phyloP scores from a whole-genome alignment of 345 rosid genomes.

The Schrenkiella parvula region DNA sequence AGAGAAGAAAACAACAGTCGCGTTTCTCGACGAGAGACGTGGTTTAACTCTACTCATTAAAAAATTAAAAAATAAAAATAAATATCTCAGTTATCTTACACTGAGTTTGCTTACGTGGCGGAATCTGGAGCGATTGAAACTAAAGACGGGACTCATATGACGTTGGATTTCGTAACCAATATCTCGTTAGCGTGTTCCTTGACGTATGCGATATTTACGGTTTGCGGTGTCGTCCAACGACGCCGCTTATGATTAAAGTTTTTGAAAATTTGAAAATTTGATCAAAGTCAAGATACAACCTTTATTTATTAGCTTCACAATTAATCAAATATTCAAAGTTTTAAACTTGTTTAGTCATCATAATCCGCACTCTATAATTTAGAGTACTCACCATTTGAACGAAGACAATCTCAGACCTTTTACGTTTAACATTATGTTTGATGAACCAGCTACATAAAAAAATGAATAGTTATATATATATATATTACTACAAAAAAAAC shows the following conservation, averaged over 20 bases:
- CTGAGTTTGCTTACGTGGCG: neutral
- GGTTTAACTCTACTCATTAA: conserved; percentile 21
- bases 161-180: neutral
- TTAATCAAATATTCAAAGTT: too few relatives aligned
- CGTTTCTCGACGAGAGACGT: conserved; percentile 9
- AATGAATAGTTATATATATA: too few relatives aligned
- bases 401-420: too few relatives aligned
- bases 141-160: neutral
- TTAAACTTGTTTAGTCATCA: too few relatives aligned
- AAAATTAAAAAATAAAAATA: neutral
- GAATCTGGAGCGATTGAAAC: neutral
- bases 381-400: too few relatives aligned
- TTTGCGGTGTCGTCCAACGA: neutral
- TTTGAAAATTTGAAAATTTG: neutral
- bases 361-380: too few relatives aligned
- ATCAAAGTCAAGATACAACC: too few relatives aligned
- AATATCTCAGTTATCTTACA: conserved; percentile 1
- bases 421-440: too few relatives aligned
- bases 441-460: too few relatives aligned
- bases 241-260: neutral
- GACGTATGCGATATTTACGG: neutral
- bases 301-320: too few relatives aligned
- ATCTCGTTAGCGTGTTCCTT: neutral
- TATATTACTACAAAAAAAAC: too few relatives aligned
- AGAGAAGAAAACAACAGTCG: neutral